Percentiles rank a stretch among this genome's conserved stretches.
phyloP scores from a whole-genome alignment of 345 rosid genomes.

The Murraya paniculata region DNA sequence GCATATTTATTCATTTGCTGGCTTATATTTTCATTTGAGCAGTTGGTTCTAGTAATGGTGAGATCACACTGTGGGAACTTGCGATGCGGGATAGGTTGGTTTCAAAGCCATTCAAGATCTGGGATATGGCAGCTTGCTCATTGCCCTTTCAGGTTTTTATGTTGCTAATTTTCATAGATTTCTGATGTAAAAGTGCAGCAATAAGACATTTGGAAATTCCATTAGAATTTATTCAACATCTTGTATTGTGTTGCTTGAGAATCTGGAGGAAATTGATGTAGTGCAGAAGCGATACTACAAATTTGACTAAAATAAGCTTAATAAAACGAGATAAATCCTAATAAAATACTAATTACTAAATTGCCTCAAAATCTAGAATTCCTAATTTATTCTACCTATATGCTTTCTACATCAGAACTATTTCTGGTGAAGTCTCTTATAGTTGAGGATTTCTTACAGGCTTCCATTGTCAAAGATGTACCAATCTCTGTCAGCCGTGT shows the following conservation, averaged over 20 bases:
- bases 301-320: too few species aligned
- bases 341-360: too few species aligned
- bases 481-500: constrained; percentile 53
- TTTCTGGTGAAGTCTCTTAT: constrained; percentile 19
- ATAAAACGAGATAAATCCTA: too few species aligned
- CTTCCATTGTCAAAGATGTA: constrained; percentile 39
- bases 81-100: constrained; percentile 55
- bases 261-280: neutral
- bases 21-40: constrained; percentile 33
- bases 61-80: constrained; percentile 81
- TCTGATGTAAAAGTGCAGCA: neutral
- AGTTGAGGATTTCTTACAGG: constrained; percentile 32
- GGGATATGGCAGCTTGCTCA: constrained; percentile 58
- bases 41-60: constrained; percentile 84
- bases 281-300: too few species aligned
- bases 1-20: constrained; percentile 10
- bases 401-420: neutral
- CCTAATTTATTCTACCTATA: too few species aligned
- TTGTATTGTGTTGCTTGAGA: neutral
- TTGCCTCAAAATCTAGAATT: too few species aligned
- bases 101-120: constrained; percentile 70
- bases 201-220: neutral
- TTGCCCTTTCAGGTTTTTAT: constrained; percentile 61
- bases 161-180: neutral
- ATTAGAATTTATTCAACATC: neutral